Percentiles rank a stretch among this genome's conserved stretches.
Evolutionary conservation across 352 stramenopile species (phyloP).

Genomic region (Globisporangium carolinianum): DNA sequence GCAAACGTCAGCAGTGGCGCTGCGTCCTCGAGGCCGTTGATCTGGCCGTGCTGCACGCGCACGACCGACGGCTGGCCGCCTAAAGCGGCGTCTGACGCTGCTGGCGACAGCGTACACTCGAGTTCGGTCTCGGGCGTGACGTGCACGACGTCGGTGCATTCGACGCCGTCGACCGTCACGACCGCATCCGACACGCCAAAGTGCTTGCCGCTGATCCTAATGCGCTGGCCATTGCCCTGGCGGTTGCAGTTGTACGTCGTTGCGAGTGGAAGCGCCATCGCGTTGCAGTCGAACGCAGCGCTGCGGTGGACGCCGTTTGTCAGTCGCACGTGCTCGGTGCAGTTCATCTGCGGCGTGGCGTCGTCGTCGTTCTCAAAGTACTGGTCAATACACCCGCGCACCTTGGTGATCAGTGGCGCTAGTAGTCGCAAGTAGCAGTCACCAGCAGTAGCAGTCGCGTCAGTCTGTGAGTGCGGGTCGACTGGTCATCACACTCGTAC

Average conservation of each 20-base stretch:
- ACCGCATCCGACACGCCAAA: no score
- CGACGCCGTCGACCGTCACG: constrained; percentile 57
- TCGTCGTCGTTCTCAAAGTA: constrained; percentile 32
- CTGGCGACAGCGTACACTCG: constrained; percentile 67
- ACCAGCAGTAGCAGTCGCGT: no score
- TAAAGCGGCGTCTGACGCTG: constrained; percentile 17
- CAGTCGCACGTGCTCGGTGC: constrained; percentile 18
- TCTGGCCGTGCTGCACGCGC: constrained; percentile 50
- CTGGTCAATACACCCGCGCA: constrained; percentile 74
- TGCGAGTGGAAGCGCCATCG: constrained; percentile 45
- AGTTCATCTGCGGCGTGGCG: constrained; percentile 28
- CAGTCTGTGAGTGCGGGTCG: no score
- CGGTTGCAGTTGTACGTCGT: constrained; percentile 71
- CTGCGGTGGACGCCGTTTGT: constrained; percentile 25
- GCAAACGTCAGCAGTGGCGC: constrained; percentile 28
- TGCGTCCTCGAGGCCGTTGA: constrained; percentile 54
- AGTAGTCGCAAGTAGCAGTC: no score
- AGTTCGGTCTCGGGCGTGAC: constrained; percentile 51
- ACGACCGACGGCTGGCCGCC: constrained; percentile 41
- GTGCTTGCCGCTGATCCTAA: no score
- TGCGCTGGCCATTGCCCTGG: constrained; percentile 14
- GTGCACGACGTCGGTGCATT: constrained; percentile 64
- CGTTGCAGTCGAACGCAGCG: constrained; percentile 23
- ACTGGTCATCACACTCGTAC: no score
- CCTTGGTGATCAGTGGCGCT: constrained; percentile 63